Conservation (phyloP, 2,329 filamentous ascomycete genomes). For the Pseudogymnoascus sp. region DNA sequence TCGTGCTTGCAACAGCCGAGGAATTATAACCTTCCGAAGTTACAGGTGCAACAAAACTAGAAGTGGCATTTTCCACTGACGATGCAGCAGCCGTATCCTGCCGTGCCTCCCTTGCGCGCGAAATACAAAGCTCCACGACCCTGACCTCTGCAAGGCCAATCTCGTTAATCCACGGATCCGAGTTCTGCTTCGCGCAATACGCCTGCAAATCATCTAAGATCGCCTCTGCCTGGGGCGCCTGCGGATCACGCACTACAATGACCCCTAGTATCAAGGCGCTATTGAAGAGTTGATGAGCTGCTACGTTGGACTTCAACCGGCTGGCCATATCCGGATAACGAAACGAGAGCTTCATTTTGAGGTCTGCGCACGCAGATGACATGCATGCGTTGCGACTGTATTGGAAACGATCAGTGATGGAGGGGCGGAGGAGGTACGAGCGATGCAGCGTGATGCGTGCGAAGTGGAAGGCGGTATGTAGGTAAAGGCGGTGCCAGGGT, state of each 20-base stretch:
- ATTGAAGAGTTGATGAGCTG: conserved; percentile 36
- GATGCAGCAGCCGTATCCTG: not conserved
- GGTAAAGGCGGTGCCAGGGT: conserved; percentile 33
- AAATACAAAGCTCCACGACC: conserved; percentile 36
- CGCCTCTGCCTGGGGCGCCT: conserved; percentile 25
- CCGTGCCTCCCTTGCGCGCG: not conserved
- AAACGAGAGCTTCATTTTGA: conserved; percentile 33
- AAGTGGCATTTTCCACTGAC: not conserved
- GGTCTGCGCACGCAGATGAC: conserved; percentile 35
- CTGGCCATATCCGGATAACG: conserved; percentile 27
- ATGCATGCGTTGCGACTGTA: conserved; percentile 36
- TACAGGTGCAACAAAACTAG: not conserved
- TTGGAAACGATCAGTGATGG: conserved; percentile 34
- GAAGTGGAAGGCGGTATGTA: conserved; percentile 36
- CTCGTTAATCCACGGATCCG: conserved; percentile 36
- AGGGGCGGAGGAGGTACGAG: conserved; percentile 33
- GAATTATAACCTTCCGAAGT: not conserved
- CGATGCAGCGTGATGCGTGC: conserved; percentile 35
- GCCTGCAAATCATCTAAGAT: conserved; percentile 34
- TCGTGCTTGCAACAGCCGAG: not conserved
- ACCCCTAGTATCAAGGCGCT: conserved; percentile 35
- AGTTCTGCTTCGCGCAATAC: conserved; percentile 35
- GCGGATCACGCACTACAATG: conserved; percentile 31
- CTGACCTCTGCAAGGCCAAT: conserved; percentile 37
- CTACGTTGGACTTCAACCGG: conserved; percentile 30